Evolutionary conservation across 768 basidiomycete genomes (phyloP), one percentile per base, ranked within the genome.

Genomic region (Panaeolus papilionaceus): DNA sequence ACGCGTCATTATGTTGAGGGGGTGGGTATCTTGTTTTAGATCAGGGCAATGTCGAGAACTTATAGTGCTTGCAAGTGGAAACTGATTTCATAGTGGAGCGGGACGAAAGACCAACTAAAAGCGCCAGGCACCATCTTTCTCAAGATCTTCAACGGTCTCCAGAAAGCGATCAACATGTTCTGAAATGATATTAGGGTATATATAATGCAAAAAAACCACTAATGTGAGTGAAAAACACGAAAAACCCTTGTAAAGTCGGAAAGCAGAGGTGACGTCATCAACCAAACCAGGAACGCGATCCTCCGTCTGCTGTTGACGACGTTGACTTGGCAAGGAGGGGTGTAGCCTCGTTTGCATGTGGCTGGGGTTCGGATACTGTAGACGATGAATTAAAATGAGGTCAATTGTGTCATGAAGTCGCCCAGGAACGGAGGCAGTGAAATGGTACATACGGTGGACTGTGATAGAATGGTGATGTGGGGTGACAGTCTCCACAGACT

Each of bases 251-350:
- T 51, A 28, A 28, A 47, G 0, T 14, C 23, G 9, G 45, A 51
- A 51, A 58, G 10, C 16, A 16, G 14, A 14, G 28, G 54, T 58
- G 54, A 58, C 54, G 54, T 58, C 54, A 58, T 58, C 54, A 14
- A 16, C 54, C 54, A 58, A 58, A 58, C 54, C 54, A 58, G 14
- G 54, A 58, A 33, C 54, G 54, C 54, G 6, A 58, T 58, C 54
- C 54, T 51, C 47, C 47, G 1, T 51, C 47, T 14, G 54, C 10
- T 28, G 54, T 37, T 37, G 54, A 4, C 33, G 54, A 28, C 14
- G 54, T 58, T 6, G 54, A 58, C 28, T 58, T 58, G 54, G 54
- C 54, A 58, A 58, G 54, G 28, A 58, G 54, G 28, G 54, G 54
- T 4, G 54, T 58, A 11, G 54, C 54, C 28, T 58, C 54, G 54